These are phyloP conservation scores for Vicia faba DNA, from an alignment of 306 rosid species.

Conservation along the genomic window DNA sequence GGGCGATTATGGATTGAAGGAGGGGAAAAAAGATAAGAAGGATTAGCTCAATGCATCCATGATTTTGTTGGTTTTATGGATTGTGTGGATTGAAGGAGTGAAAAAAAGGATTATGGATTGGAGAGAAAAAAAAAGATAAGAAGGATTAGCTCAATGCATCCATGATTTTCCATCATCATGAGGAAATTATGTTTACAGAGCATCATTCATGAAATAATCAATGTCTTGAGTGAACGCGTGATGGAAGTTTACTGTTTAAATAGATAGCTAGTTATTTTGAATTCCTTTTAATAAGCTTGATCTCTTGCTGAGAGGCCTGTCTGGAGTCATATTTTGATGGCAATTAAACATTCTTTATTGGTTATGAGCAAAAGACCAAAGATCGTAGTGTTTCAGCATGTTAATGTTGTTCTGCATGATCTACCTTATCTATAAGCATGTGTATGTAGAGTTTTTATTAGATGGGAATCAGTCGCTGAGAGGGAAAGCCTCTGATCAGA, in stretches of 20 bases:
- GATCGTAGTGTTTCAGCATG: not conserved
- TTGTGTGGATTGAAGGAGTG: not conserved
- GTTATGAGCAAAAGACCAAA: not conserved
- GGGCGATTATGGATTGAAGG: not conserved
- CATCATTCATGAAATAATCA: conserved; percentile 6
- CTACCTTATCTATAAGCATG: not conserved
- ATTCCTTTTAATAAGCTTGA: not conserved
- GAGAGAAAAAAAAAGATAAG: too few species aligned
- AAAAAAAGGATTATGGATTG: not conserved
- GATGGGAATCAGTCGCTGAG: not conserved
- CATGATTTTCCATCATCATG: not conserved
- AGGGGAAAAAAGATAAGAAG: not conserved
- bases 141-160: conserved; percentile 2
- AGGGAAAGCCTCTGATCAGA: too few species aligned
- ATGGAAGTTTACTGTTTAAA: not conserved
- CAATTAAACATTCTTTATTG: conserved; percentile 1
- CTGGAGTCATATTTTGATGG: not conserved
- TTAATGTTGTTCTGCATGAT: not conserved
- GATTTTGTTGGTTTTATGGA: too few species aligned
- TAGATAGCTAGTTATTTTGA: not conserved
- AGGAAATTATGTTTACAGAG: not conserved
- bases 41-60: not conserved
- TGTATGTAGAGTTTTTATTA: conserved; percentile 5
- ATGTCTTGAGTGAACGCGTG: not conserved
- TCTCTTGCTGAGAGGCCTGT: conserved; percentile 1